phyloP scores from a whole-genome alignment of 176 grass and related monocot species.

The Raddia distichophylla region DNA sequence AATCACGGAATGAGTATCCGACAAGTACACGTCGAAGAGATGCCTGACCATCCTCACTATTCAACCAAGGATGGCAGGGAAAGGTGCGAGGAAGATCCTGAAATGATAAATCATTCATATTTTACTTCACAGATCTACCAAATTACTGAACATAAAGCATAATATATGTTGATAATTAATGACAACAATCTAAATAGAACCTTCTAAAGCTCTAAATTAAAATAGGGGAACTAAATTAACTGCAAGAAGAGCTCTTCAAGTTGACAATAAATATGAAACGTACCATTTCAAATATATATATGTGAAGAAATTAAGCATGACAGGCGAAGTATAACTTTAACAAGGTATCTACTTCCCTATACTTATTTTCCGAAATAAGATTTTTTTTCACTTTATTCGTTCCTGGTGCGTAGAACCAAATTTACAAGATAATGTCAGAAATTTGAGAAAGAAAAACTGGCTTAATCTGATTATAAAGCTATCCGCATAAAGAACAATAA shows the following conservation, averaged over 20 bases:
- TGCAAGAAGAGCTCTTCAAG: not conserved
- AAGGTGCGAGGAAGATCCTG: constrained; percentile 97
- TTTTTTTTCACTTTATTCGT: not conserved
- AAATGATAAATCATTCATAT: not conserved
- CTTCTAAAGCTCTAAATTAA: constrained; percentile 2
- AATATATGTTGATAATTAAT: not conserved
- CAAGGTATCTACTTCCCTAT: not conserved
- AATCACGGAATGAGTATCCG: constrained; percentile 95
- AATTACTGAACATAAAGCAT: not conserved
- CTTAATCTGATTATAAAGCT: not conserved
- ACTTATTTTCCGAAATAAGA: constrained; percentile 1
- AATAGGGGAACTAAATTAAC: not conserved
- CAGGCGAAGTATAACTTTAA: not conserved
- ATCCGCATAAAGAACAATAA: not conserved
- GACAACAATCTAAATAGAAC: not conserved
- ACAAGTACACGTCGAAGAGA: constrained; percentile 89
- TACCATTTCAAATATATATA: not conserved
- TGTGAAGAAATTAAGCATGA: not conserved
- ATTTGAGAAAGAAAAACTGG: not conserved
- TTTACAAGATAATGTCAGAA: not conserved
- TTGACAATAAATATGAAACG: not conserved
- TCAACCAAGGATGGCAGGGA: constrained; percentile 91
- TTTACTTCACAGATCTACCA: not conserved
- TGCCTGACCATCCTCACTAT: constrained; percentile 83
- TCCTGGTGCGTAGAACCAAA: not conserved